phyloP scores from a whole-genome alignment of 2,329 filamentous ascomycete genomes.

The Cercospora zeina region DNA sequence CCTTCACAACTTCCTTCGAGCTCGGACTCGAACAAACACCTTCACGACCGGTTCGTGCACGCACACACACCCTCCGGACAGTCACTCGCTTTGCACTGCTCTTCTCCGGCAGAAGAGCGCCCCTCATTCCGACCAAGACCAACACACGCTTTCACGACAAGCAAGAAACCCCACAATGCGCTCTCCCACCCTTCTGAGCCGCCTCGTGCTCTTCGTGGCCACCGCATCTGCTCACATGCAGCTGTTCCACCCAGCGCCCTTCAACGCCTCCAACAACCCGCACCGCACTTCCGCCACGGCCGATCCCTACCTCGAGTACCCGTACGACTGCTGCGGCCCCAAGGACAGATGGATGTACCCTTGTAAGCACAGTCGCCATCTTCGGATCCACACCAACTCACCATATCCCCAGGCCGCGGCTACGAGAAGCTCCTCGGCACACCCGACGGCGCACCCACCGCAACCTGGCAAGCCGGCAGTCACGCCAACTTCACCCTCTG shows the following conservation, averaged over 20 bases:
- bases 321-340: constrained; percentile 50
- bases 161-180: constrained; percentile 20
- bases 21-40: constrained; percentile 1
- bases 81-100: not conserved
- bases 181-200: constrained; percentile 12
- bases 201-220: constrained; percentile 13
- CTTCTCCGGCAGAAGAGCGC: constrained; percentile 12
- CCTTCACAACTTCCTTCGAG: constrained; percentile 4
- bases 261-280: constrained; percentile 50
- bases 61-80: not conserved
- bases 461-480: constrained; percentile 48
- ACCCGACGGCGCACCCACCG: constrained; percentile 46
- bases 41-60: not conserved
- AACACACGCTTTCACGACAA: constrained; percentile 1
- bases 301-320: constrained; percentile 46
- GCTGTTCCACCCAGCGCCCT: constrained; percentile 46
- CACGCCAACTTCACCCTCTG: constrained; percentile 46
- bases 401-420: constrained; percentile 37
- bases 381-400: not conserved
- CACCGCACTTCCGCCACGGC: constrained; percentile 39
- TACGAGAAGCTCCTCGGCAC: constrained; percentile 49
- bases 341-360: constrained; percentile 38
- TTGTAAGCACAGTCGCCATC: constrained; percentile 32
- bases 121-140: not conserved
- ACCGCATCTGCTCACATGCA: constrained; percentile 32